These are phyloP conservation scores for Penicillium brasilianum DNA, from an alignment of 2,329 filamentous ascomycete species.

Conservation along the genomic window DNA sequence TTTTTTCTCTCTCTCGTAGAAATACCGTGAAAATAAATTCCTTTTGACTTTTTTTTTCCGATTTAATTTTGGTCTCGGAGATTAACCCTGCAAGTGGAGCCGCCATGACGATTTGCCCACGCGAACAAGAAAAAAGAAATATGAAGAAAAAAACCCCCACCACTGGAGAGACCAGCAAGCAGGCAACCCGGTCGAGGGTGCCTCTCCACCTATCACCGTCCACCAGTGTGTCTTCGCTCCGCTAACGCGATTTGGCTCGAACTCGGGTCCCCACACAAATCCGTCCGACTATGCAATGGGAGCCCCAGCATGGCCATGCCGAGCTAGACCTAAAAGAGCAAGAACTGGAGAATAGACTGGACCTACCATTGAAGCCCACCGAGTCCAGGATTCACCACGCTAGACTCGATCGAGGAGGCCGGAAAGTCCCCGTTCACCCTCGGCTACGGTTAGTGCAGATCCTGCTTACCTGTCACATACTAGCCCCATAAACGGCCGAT, in stretches of 20 bases:
- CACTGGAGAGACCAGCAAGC: slow-evolving; percentile 4
- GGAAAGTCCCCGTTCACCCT: slow-evolving; percentile 33
- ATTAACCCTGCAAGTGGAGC: slow-evolving; percentile 24
- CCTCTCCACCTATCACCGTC: not conserved
- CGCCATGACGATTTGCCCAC: slow-evolving; percentile 27
- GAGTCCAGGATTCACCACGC: not conserved
- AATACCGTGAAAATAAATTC: too few species aligned
- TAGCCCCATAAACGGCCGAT: slow-evolving; percentile 46
- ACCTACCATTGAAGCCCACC: not conserved
- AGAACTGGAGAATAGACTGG: not conserved
- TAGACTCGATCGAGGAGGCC: slow-evolving; percentile 30
- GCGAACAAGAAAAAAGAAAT: slow-evolving; percentile 5
- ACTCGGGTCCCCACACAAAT: not conserved
- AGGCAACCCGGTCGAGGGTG: not conserved
- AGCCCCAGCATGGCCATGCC: not conserved
- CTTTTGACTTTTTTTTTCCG: not conserved
- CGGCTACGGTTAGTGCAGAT: slow-evolving; percentile 37
- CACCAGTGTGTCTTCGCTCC: not conserved
- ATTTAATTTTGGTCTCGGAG: slow-evolving; percentile 19
- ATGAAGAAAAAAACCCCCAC: slow-evolving; percentile 5
- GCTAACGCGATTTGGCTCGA: not conserved
- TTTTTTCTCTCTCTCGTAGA: not conserved
- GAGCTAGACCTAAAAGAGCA: not conserved
- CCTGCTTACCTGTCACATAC: slow-evolving; percentile 41
- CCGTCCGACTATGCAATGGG: too few species aligned